Conservation (phyloP, 352 stramenopile genomes). For the Blastocystis sp. region DNA sequence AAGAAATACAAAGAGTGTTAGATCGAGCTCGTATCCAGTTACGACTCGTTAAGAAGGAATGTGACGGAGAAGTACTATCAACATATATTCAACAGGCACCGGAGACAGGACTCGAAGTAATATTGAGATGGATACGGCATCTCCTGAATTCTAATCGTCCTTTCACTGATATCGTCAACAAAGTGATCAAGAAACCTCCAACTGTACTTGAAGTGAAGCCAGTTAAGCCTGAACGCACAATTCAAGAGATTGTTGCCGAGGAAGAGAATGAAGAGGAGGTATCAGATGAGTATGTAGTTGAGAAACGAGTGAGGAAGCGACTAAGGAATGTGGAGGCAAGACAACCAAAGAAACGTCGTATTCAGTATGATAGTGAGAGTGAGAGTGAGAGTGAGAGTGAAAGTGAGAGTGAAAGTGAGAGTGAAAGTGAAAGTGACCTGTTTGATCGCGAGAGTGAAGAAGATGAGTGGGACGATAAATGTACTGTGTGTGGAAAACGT, state of each 20-base stretch:
- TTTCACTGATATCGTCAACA: not conserved
- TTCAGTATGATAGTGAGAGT: not conserved
- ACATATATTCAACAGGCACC: not conserved
- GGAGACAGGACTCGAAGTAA: not conserved
- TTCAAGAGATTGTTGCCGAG: not conserved
- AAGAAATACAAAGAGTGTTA: not conserved
- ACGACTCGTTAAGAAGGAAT: not conserved
- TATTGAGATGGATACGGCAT: not conserved
- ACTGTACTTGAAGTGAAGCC: not conserved
- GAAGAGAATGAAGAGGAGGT: not conserved
- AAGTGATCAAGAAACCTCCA: not conserved
- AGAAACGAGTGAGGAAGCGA: not conserved
- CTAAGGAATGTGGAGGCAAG: not conserved
- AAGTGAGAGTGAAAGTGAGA: too few relatives aligned
- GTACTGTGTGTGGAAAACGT: constrained; percentile 77
- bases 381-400: not conserved
- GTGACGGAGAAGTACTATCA: not conserved
- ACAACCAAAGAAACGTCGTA: not conserved
- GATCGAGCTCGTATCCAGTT: not conserved
- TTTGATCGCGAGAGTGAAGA: not conserved
- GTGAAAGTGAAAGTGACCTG: too few relatives aligned
- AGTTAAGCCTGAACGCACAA: too few relatives aligned
- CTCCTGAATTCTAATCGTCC: not conserved
- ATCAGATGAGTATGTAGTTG: not conserved
- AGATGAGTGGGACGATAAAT: constrained; percentile 83